These are phyloP conservation scores for Phytophthora palmivora DNA, from an alignment of 352 stramenopile genomes.

Conservation along the genomic window DNA sequence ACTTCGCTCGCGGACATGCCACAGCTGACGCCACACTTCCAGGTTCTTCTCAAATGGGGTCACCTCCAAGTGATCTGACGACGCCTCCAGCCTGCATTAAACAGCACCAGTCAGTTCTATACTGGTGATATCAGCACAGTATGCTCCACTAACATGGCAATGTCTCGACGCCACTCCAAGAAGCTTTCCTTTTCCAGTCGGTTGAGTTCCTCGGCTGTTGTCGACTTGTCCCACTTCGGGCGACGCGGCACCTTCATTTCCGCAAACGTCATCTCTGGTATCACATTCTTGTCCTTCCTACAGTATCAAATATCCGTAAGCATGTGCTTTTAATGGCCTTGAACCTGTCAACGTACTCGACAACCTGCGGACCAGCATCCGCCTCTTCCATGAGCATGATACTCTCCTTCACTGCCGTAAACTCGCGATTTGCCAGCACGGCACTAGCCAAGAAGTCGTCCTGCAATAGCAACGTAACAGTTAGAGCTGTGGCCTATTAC, in stretches of 20 bases:
- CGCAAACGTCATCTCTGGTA: slow-evolving; percentile 91
- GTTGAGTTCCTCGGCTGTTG: slow-evolving; percentile 97
- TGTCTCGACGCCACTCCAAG: slow-evolving; percentile 96
- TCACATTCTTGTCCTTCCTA: slow-evolving; percentile 59
- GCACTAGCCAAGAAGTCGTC: slow-evolving; percentile 95
- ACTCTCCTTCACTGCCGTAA: slow-evolving; percentile 91
- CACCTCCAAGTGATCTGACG: slow-evolving; percentile 87
- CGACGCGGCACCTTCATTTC: slow-evolving; percentile 97
- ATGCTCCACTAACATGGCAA: slow-evolving; percentile 85
- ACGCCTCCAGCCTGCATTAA: slow-evolving; percentile 68
- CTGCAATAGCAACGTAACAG: slow-evolving; percentile 30
- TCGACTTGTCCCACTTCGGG: slow-evolving; percentile 95
- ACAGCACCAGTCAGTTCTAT: slow-evolving; percentile 16
- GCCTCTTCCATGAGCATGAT: slow-evolving; percentile 82
- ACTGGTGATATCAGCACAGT: slow-evolving; percentile 1
- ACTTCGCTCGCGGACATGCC: slow-evolving; percentile 98
- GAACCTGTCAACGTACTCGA: slow-evolving; percentile 57
- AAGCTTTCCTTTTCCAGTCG: slow-evolving; percentile 97
- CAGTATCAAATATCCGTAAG: background rate
- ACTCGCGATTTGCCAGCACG: slow-evolving; percentile 91
- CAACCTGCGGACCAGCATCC: slow-evolving; percentile 60
- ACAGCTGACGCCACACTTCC: slow-evolving; percentile 99
- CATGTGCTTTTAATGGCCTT: background rate
- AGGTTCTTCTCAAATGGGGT: slow-evolving; percentile 99
- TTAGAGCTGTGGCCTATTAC: background rate